A percentile compares a stretch with the other conserved stretches of the same genome.
Conservation (phyloP, 2,329 filamentous ascomycete species). For the Exserohilum turcica region DNA sequence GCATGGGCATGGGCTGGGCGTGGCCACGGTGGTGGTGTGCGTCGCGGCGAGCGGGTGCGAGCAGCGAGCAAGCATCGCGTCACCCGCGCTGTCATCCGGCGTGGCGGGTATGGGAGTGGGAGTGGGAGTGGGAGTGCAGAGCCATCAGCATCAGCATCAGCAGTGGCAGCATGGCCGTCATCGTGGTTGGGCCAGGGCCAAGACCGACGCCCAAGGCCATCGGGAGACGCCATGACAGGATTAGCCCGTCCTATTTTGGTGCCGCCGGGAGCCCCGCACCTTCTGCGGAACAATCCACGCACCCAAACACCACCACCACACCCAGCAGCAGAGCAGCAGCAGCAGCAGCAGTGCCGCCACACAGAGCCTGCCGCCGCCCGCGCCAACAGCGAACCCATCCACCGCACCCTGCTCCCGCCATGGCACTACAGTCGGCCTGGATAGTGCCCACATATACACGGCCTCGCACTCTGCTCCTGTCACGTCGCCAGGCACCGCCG, state of each 20-base stretch:
- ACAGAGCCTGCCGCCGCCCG: not conserved
- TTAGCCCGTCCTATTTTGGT: slow-evolving; percentile 33
- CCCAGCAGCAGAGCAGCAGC: not conserved
- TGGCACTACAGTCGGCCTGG: too few species aligned
- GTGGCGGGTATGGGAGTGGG: slow-evolving; percentile 41
- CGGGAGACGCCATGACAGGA: slow-evolving; percentile 31
- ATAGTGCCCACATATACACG: too few species aligned
- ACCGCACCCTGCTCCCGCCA: not conserved
- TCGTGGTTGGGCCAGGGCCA: slow-evolving; percentile 31
- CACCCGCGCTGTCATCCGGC: slow-evolving; percentile 41
- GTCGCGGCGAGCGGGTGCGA: slow-evolving; percentile 23
- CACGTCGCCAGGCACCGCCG: not conserved
- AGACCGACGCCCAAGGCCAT: too few species aligned
- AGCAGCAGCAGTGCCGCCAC: too few species aligned
- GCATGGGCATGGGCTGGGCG: too few species aligned
- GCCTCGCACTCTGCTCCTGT: too few species aligned
- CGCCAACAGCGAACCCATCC: not conserved
- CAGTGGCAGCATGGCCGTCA: slow-evolving; percentile 4
- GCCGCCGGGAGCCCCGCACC: slow-evolving; percentile 31
- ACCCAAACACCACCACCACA: not conserved
- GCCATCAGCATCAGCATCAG: too few species aligned
- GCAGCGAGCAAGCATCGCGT: slow-evolving; percentile 23
- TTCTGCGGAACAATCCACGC: slow-evolving; percentile 25
- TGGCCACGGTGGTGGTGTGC: slow-evolving; percentile 11
- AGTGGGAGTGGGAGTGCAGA: too few species aligned